Conservation (phyloP, 805 yeast species). For the Cyberlindnera galapagoensis region DNA sequence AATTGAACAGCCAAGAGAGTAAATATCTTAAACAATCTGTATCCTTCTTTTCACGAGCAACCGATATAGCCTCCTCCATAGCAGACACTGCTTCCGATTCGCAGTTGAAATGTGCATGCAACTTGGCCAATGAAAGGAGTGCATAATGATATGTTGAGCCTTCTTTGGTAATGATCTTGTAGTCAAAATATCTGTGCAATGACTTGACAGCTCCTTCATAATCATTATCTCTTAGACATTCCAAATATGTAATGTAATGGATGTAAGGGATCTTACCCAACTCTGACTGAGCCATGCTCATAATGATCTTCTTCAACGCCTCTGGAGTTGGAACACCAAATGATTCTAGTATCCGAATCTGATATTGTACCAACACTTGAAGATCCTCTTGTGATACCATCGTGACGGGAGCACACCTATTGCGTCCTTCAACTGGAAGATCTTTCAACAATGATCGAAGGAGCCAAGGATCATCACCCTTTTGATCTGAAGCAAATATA, state of each 20-base stretch:
- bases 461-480: conserved; percentile 17
- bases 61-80: conserved; percentile 79
- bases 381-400: conserved; percentile 48
- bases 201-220: conserved; percentile 49
- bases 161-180: conserved; percentile 63
- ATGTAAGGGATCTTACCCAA: conserved; percentile 36
- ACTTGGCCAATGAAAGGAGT: conserved; percentile 58
- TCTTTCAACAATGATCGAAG: conserved; percentile 9
- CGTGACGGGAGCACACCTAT: conserved; percentile 17
- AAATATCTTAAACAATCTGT: conserved; percentile 63
- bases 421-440: conserved; percentile 4
- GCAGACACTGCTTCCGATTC: conserved; percentile 59
- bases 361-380: conserved; percentile 42
- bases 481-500: conserved; percentile 15
- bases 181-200: conserved; percentile 62
- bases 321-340: conserved; percentile 46
- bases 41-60: conserved; percentile 83
- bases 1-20: conserved; percentile 67
- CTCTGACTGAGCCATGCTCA: conserved; percentile 41
- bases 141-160: conserved; percentile 73
- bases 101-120: conserved; percentile 66
- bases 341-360: conserved; percentile 45
- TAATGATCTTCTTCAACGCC: conserved; percentile 35
- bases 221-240: conserved; percentile 50
- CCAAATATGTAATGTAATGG: conserved; percentile 55